Evolutionary conservation across 2,329 filamentous ascomycete genomes (phyloP), one percentile per base, ranked within the genome.

Genomic region (Penicillium sp.): DNA sequence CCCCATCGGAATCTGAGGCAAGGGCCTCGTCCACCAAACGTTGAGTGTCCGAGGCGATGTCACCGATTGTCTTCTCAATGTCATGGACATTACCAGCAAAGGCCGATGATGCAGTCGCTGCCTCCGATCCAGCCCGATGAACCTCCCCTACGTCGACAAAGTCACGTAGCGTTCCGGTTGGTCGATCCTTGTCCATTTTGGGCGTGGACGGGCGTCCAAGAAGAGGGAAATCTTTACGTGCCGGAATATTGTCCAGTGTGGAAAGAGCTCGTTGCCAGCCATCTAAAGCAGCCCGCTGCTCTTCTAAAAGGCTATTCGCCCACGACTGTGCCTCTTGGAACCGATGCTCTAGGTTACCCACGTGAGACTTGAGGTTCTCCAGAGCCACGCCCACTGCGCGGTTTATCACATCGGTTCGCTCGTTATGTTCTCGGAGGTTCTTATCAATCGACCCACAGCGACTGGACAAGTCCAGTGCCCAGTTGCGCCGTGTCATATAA

Each of bases 371-470:
- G 43, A 76, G 64, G 51, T 96, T 98, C 55, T 85, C 83, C 21
- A 95, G 82, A 6, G 91, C 93, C 24, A 93, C 87, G 55, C 88
- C 83, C 43, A 94, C 78, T 51, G 86, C 90, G 53, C 84, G 82
- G 63, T 88, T 75, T 63, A 88, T 85, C 57, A 87, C 59, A 37
- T 64, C 64, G 38, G 64, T 67, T 33, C 67, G 64, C 48, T 70
- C 67, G 49, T 69, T 69, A 43, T 70, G 79, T 49, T 83, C 77
- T 60, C 81, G 76, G 19, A 82, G 77, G 54, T 77, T 71, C 45
- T 75, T 72, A 45, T 83, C 81, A 73, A 88, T 84, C 43, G 73
- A 73, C 43, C 75, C 75, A 59, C 87, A 91, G 57, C 84, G 82
- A 24, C 84, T 80, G 6, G 85, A 77, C 31, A 94, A 72, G 34